phyloP scores from a whole-genome alignment of 768 basidiomycete species.

The Botryobasidium botryosum region DNA sequence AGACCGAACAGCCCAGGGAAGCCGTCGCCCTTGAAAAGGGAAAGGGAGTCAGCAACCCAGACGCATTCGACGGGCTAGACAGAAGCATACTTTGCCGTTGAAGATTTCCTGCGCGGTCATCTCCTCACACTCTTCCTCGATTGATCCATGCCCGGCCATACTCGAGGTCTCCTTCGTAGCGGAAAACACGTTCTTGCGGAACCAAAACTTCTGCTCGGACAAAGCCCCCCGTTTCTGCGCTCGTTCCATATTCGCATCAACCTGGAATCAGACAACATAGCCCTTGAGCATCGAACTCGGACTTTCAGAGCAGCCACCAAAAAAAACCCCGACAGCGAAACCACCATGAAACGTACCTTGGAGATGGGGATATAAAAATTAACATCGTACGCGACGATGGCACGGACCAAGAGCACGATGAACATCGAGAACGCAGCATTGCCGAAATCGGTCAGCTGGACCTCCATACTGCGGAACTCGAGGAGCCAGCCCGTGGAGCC shows the following conservation, averaged over 20 bases:
- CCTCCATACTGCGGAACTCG: conserved; percentile 97
- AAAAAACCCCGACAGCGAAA: too few species aligned
- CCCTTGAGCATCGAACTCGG: neutral
- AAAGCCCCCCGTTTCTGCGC: conserved; percentile 76
- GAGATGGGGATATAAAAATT: conserved; percentile 96
- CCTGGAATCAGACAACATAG: conserved; percentile 30
- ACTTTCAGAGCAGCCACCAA: too few species aligned
- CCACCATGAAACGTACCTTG: conserved; percentile 39
- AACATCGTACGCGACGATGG: conserved; percentile 75
- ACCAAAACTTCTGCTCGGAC: conserved; percentile 57
- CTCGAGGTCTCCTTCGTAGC: neutral
- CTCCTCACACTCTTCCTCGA: conserved; percentile 70
- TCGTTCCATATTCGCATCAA: conserved; percentile 88
- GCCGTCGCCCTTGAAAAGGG: conserved; percentile 27
- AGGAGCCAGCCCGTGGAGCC: conserved; percentile 93
- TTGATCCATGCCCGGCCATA: neutral
- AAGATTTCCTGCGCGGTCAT: conserved; percentile 87
- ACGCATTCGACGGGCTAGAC: neutral
- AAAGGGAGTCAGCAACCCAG: neutral
- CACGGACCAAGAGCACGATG: conserved; percentile 81
- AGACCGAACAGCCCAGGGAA: conserved; percentile 73
- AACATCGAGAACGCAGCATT: conserved; percentile 95
- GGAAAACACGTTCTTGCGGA: conserved; percentile 30
- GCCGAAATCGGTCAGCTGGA: conserved; percentile 95
- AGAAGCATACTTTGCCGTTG: conserved; percentile 63